Evolutionary conservation across 805 yeast genomes (phyloP).

Genomic region (Tetrapisispora phaffii): DNA sequence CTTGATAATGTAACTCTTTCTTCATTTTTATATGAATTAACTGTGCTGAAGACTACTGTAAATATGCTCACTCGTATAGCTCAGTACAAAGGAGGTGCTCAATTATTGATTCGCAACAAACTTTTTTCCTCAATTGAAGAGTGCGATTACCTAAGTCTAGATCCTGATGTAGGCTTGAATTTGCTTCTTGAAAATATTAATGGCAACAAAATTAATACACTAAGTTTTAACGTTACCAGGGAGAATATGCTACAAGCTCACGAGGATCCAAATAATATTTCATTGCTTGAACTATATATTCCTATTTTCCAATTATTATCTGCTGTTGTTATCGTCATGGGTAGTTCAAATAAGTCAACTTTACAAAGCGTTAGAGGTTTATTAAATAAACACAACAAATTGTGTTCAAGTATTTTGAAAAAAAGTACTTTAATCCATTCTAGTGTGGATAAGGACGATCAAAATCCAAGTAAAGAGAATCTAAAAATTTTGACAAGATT

Average conservation of each 20-base stretch:
- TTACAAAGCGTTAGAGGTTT: conserved; percentile 43
- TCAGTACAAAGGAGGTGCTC: conserved; percentile 68
- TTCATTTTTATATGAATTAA: conserved; percentile 57
- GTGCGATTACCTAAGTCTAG: conserved; percentile 50
- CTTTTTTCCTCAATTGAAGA: conserved; percentile 52
- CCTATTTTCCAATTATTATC: conserved; percentile 67
- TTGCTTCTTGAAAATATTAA: conserved; percentile 35
- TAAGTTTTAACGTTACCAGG: conserved; percentile 39
- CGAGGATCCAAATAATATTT: conserved; percentile 30
- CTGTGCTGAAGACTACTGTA: conserved; percentile 64
- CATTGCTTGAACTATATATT: conserved; percentile 56
- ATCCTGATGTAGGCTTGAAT: conserved; percentile 70
- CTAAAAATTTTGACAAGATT: conserved; percentile 46
- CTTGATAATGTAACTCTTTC: conserved; percentile 37
- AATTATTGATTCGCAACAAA: conserved; percentile 62
- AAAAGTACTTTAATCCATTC: conserved; percentile 37
- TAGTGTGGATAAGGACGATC: conserved; percentile 20
- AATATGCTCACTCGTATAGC: conserved; percentile 66
- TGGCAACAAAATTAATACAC: conserved; percentile 24
- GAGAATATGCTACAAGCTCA: conserved; percentile 40
- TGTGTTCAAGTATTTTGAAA: conserved; percentile 54
- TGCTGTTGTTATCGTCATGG: conserved; percentile 62
- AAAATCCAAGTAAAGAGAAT: conserved; percentile 22
- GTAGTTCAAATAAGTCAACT: conserved; percentile 59
- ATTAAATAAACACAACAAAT: conserved; percentile 40